Base-by-base conservation (phyloP, 768 basidiomycete species). In the Termitomyces sp. region DNA sequence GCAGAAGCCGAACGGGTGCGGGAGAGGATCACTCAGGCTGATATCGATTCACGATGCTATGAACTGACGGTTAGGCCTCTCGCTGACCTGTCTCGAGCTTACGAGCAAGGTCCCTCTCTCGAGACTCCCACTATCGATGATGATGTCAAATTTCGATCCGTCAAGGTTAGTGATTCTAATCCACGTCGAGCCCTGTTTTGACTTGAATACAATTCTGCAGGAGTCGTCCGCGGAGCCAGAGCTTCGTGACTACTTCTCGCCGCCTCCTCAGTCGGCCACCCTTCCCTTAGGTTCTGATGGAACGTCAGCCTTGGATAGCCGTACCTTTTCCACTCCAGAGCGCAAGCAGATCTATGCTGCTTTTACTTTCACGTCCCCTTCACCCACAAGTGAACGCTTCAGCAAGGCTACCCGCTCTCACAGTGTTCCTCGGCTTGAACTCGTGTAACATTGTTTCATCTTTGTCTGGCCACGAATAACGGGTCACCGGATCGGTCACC, bases 331-430 rank as follows among this genome's bases (percentile, higher is more conserved):
- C 18, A 91, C 90, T 4, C 90, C 91, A 4, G 88, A 92, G 68
- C 85, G 89, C 67, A 85, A 86, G 68, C 81, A 79, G 62, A 86
- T 87, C 62, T 90, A 89, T 70, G 79, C 88, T 22, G 81, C 89
- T 4, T 92, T 92, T 70, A 92, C 90, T 3, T 92, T 92, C 75
- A 82, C 86, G 16, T 87, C 89, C 1, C 91, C 91, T 7, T 88
- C 88, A 1, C 85, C 84, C 11, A 78, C 84, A 1, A 80, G 82
- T 56, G 75, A 82, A 60, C 85, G 85, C 58, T 81, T 81, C 73
- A 80, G 74, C 67, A 76, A 80, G 69, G 71, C 74, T 22, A 76
- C 72, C 4, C 74, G 75, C 42, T 74, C 73, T 62, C 60, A 71
- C 67, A 68, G 70, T 69, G 59, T 63, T 73, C 38, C 65, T 59